Percentiles rank a stretch among this genome's conserved stretches.
These are phyloP conservation scores for Sclerotinia sclerotiorum DNA, from an alignment of 2,329 filamentous ascomycete species.

Conservation along the genomic window DNA sequence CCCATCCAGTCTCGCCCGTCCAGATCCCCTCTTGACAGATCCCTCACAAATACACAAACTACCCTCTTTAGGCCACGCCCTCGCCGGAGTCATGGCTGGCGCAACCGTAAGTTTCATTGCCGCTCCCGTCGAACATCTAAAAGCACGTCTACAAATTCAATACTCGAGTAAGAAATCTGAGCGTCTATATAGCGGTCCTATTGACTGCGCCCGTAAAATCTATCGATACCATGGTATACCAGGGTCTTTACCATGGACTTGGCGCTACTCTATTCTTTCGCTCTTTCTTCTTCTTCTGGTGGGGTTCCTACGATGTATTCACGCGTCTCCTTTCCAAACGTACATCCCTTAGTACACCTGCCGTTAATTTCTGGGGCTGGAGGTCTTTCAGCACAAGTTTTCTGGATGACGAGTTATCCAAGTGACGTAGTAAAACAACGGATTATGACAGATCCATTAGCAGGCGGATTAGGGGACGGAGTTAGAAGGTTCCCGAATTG, in stretches of 20 bases:
- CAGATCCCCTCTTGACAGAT: slow-evolving; percentile 27
- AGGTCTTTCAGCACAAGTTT: slow-evolving; percentile 86
- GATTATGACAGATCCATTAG: slow-evolving; percentile 93
- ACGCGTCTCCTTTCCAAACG: slow-evolving; percentile 64
- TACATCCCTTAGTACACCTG: slow-evolving; percentile 71
- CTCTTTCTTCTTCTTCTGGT: slow-evolving; percentile 97
- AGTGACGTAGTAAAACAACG: slow-evolving; percentile 93
- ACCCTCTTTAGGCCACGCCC: slow-evolving; percentile 76
- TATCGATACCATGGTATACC: slow-evolving; percentile 68
- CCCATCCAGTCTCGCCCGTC: slow-evolving; percentile 30
- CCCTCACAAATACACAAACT: slow-evolving; percentile 51
- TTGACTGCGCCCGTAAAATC: slow-evolving; percentile 78
- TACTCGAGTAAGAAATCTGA: slow-evolving; percentile 78
- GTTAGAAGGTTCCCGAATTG: slow-evolving; percentile 69
- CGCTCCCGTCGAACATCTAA: slow-evolving; percentile 91
- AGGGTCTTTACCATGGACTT: slow-evolving; percentile 87
- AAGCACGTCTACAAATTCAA: slow-evolving; percentile 90
- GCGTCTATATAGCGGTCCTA: slow-evolving; percentile 78
- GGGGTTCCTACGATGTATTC: slow-evolving; percentile 90
- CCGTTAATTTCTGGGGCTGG: slow-evolving; percentile 98
- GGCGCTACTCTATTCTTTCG: slow-evolving; percentile 84
- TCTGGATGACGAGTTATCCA: slow-evolving; percentile 91
- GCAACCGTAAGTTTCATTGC: slow-evolving; percentile 90
- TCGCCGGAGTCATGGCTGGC: slow-evolving; percentile 85
- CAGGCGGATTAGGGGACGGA: slow-evolving; percentile 66